Percentiles rank a stretch among this genome's conserved stretches.
These are phyloP conservation scores for Colletotrichum sp. DNA, from an alignment of 2,329 filamentous ascomycete species.

Conservation along the genomic window DNA sequence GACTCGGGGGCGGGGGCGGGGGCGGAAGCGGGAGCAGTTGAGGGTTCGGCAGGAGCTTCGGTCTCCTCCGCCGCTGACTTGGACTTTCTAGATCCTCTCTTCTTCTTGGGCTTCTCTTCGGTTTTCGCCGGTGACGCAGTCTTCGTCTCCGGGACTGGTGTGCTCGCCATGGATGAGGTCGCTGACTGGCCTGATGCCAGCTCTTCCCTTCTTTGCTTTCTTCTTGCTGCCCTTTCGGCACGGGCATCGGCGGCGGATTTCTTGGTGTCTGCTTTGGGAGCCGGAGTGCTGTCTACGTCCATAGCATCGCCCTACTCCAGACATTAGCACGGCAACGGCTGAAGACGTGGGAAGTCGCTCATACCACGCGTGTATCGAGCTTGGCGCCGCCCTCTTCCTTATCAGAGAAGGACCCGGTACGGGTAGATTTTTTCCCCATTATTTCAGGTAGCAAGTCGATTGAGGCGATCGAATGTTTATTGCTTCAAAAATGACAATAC, in stretches of 20 bases:
- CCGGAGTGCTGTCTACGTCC: slow-evolving; percentile 10
- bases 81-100: neutral
- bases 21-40: neutral
- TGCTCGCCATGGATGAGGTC: slow-evolving; percentile 5
- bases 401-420: slow-evolving; percentile 7
- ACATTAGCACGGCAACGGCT: neutral
- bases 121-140: slow-evolving; percentile 4
- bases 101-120: slow-evolving; percentile 15
- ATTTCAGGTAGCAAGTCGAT: neutral
- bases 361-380: slow-evolving; percentile 8
- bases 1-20: neutral
- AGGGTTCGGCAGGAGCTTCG: neutral
- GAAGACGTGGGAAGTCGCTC: neutral
- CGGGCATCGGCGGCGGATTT: slow-evolving; percentile 9
- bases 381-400: slow-evolving; percentile 14
- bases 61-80: slow-evolving; percentile 8
- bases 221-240: slow-evolving; percentile 14
- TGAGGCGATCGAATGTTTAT: neutral
- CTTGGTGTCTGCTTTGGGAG: neutral
- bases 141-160: slow-evolving; percentile 9
- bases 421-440: slow-evolving; percentile 6
- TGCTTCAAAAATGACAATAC: neutral
- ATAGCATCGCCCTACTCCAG: slow-evolving; percentile 6
- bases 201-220: slow-evolving; percentile 14
- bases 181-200: neutral